Conservation (phyloP, 352 stramenopile species). For the Pythium monospermum region DNA sequence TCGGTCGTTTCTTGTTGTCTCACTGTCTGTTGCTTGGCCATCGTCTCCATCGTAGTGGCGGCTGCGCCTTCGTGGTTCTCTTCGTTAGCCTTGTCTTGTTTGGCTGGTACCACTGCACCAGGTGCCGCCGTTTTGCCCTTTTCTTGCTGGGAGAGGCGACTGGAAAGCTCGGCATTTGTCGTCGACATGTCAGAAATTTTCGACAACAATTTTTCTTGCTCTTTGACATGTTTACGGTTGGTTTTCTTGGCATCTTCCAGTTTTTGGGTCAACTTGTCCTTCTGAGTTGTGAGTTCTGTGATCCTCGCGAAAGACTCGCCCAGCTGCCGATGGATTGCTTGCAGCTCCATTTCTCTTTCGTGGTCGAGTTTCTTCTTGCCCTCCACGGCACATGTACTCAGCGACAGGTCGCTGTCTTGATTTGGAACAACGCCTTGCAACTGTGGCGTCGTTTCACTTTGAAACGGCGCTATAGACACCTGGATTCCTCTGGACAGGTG, state of each 20-base stretch:
- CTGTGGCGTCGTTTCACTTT: no score
- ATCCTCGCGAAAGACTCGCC: conserved; percentile 17
- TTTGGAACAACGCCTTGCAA: no score
- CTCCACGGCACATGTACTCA: no score
- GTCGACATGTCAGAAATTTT: conserved; percentile 19
- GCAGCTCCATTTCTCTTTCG: background rate
- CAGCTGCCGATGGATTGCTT: conserved; percentile 9
- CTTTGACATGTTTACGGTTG: conserved; percentile 19
- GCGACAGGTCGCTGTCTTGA: no score
- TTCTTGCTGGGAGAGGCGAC: conserved; percentile 6
- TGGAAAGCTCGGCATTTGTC: conserved; percentile 17
- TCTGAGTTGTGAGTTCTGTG: conserved; percentile 24
- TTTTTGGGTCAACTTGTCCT: conserved; percentile 23
- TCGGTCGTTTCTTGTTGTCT: conserved; percentile 39
- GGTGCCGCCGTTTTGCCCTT: background rate
- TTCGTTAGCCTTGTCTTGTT: background rate
- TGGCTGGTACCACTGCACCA: conserved; percentile 6
- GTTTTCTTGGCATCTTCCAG: conserved; percentile 23
- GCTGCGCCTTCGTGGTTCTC: background rate
- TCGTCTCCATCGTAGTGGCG: conserved; percentile 11
- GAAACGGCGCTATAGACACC: no score
- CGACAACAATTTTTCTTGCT: conserved; percentile 19
- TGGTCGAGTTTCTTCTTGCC: no score
- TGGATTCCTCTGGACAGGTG: background rate
- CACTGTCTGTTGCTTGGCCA: conserved; percentile 21